Base-by-base conservation (phyloP, 2,329 filamentous ascomycete genomes). In the Fusarium sp. region DNA sequence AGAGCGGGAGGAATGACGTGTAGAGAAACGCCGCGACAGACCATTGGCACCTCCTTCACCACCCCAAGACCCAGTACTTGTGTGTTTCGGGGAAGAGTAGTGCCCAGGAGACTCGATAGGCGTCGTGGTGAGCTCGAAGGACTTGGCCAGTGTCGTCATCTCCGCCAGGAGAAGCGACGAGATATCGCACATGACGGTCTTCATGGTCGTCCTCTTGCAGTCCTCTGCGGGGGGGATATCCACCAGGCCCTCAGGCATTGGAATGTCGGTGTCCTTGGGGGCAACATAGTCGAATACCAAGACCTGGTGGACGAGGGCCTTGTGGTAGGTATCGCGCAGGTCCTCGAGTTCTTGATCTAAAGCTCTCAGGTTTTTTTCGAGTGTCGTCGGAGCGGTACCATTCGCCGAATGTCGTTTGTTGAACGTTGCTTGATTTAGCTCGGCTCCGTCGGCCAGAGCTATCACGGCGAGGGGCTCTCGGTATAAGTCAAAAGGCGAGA, bases 401-500 rank as follows among this genome's bases (percentile, higher is more conserved):
- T 85, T 87, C 10, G 82, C 78, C 12, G 88, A 90, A 54, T 85
- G 82, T 43, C 87, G 82, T 73, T 86, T 88, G 79, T 82, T 87
- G 68, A 89, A 88, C 44, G 82, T 80, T 6, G 82, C 78, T 65
- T 85, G 85, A 63, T 85, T 82, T 28, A 93, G 85, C 79, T 97
- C 94, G 41, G 84, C 82, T 50, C 93, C 94, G 80, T 98, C 95
- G 15, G 94, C 93, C 62, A 98, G 86, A 4, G 94, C 95, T 67
- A 99, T 88, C 28, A 98, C 86, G 54, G 92, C 89, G 57, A 98
- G 85, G 9, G 94, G 92, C 78, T 97, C 94, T 73, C 95, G 89
- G 79, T 94, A 97, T 44, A 95, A 85, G 79, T 99, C 96, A 83
- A 98, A 98, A 1, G 96, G 95, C 39, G 92, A 92, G 41, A 97